Evolutionary conservation across 345 rosid species (phyloP).

Genomic region (Pugionium cornutum): DNA sequence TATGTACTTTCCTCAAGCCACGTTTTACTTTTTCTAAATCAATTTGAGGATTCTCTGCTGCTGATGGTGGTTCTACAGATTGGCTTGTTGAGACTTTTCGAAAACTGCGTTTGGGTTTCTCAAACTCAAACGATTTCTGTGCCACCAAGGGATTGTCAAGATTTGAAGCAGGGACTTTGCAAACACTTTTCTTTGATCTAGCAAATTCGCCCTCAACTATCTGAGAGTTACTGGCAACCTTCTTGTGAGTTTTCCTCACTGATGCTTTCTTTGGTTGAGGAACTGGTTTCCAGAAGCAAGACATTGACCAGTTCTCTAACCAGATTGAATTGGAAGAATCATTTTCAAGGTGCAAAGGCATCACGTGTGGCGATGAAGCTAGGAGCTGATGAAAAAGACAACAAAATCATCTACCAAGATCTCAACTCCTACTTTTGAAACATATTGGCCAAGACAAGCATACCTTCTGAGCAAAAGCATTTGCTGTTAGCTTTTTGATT

Average conservation of each 20-base stretch:
- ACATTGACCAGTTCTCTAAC: conserved; percentile 83
- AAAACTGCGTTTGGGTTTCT: conserved; percentile 67
- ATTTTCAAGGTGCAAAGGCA: background rate
- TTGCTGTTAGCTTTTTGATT: conserved; percentile 55
- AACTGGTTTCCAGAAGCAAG: conserved; percentile 71
- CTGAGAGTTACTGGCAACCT: conserved; percentile 44
- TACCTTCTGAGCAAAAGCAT: conserved; percentile 74
- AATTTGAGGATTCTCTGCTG: conserved; percentile 70
- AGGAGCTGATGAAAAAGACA: conserved; percentile 59
- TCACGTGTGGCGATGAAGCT: conserved; percentile 63
- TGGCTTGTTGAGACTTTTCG: conserved; percentile 56
- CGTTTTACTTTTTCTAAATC: conserved; percentile 95
- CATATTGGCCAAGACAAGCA: conserved; percentile 5
- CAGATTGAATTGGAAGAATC: conserved; percentile 46
- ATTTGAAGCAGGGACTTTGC: conserved; percentile 61
- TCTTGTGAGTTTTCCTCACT: conserved; percentile 49
- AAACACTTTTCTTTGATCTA: conserved; percentile 63
- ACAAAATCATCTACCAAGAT: conserved; percentile 28
- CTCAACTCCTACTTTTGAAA: conserved; percentile 1
- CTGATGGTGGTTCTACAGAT: conserved; percentile 58
- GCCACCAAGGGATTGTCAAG: conserved; percentile 41
- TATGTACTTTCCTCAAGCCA: conserved; percentile 83
- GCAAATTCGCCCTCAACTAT: conserved; percentile 55
- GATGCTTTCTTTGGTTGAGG: conserved; percentile 48
- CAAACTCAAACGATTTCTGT: conserved; percentile 57